Evolutionary conservation across 441 rosid genomes (phyloP).

Genomic region (Manihot esculenta): DNA sequence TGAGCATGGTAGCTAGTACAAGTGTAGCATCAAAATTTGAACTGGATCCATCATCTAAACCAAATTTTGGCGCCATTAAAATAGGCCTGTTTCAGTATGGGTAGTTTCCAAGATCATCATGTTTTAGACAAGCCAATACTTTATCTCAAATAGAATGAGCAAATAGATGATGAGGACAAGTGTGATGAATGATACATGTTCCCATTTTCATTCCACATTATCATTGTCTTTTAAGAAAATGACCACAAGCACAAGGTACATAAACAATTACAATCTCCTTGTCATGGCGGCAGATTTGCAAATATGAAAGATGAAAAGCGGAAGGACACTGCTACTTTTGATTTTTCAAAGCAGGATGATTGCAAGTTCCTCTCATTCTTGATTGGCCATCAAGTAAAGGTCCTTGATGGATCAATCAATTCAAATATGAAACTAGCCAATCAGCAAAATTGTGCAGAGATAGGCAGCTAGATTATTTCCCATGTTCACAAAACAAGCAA

Average conservation of each 20-base stretch:
- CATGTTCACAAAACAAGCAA: background rate
- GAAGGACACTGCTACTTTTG: background rate
- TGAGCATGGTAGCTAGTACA: constrained; percentile 87
- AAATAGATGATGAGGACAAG: background rate
- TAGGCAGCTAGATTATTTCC: background rate
- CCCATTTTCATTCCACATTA: constrained; percentile 3
- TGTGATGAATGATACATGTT: background rate
- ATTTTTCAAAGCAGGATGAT: background rate
- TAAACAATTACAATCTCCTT: background rate
- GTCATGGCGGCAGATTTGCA: background rate
- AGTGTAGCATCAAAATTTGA: constrained; percentile 84
- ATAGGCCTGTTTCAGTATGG: constrained; percentile 64
- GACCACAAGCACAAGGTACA: background rate
- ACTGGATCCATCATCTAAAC: constrained; percentile 65
- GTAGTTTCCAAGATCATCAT: constrained; percentile 12
- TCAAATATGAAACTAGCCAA: too few species aligned
- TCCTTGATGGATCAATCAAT: background rate
- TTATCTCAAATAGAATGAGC: background rate
- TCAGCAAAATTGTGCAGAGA: background rate
- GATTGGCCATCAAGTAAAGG: background rate
- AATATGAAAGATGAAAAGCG: background rate
- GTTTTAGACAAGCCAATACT: constrained; percentile 13
- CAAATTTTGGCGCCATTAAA: constrained; percentile 82
- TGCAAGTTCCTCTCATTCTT: constrained; percentile 3
- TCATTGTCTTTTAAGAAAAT: background rate